Evolutionary conservation across 257 asterid species (phyloP), one percentile per base, ranked within the genome.

Genomic region (Nicotiana sylvestris): DNA sequence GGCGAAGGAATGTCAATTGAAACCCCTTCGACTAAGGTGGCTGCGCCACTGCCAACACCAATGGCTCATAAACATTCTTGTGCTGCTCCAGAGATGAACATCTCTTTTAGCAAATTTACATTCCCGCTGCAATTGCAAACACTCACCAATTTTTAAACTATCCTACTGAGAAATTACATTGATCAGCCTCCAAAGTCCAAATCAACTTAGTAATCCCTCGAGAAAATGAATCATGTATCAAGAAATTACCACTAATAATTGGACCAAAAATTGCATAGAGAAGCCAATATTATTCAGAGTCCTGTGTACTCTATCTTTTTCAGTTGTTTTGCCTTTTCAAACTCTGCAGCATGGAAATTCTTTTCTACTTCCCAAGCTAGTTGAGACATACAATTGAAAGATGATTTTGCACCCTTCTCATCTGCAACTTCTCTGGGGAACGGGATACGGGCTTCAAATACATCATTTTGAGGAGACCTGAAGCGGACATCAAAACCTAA

Each of bases 321-420:
- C 82, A 90, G 82, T 82, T 86, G 92, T 51, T 86, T 94, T 58
- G 89, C 96, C 93, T 89, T 94, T 85, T 86, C 78, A 83, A 95
- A 94, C 10, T 89, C 94, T 6, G 91, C 90, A 61, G 60, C 86
- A 80, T 83, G 90, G 82, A 84, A 81, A 84, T 92, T 92, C 92
- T 91, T 95, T 82, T 95, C 99, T 74, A 92, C 96, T 86, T 95
- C 97, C 98, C 98, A 94, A 67, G 99, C 99, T 76, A 92, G 92
- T 87, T 95, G 98, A 83, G 97, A 92, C 98, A 94, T 95, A 33
- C 99, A 93, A 66, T 94, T 95, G 91, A 92, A 95, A 78, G 98
- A 92, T 82, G 99, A 95, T 91, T 95, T 95, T 62, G 97, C 98
- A n/a, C 97, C 97, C 86, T 94, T 94, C 90, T 90, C 98, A 11